Percentiles rank a stretch among this genome's conserved stretches.
Conservation (phyloP, 345 rosid species). For the Balakata baccata region DNA sequence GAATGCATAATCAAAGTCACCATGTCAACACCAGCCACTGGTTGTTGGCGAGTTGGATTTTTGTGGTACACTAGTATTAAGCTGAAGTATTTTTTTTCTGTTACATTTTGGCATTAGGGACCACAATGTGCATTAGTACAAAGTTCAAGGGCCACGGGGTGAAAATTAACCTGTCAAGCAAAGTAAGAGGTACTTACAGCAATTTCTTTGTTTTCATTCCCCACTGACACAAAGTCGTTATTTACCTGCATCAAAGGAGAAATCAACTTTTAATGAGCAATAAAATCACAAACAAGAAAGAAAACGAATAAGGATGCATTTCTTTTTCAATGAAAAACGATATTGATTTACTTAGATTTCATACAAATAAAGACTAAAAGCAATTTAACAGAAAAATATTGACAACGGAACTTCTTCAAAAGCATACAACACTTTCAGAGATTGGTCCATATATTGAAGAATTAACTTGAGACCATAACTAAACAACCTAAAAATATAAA, state of each 20-base stretch:
- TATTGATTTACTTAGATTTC: background rate
- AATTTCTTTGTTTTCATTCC: constrained; percentile 87
- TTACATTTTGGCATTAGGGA: no score
- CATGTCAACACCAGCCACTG: no score
- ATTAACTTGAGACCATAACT: background rate
- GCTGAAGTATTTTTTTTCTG: no score
- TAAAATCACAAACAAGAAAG: background rate
- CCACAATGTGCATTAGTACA: no score
- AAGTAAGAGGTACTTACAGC: constrained; percentile 49
- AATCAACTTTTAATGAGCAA: constrained; percentile 10
- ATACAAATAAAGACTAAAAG: background rate
- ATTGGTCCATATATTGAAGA: background rate
- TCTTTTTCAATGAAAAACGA: background rate
- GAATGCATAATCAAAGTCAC: no score
- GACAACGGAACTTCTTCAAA: background rate
- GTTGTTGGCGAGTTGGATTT: no score
- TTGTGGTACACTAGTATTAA: no score
- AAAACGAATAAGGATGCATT: background rate
- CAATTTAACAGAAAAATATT: background rate
- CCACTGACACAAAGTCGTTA: constrained; percentile 90
- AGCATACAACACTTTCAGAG: background rate
- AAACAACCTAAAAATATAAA: background rate
- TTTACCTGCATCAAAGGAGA: constrained; percentile 63
- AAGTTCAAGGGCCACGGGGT: no score
- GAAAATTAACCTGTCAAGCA: constrained; percentile 2